Evolutionary conservation across 345 rosid species (phyloP), one percentile per base, ranked within the genome.

Genomic region (Psidium friedrichsthalianum): DNA sequence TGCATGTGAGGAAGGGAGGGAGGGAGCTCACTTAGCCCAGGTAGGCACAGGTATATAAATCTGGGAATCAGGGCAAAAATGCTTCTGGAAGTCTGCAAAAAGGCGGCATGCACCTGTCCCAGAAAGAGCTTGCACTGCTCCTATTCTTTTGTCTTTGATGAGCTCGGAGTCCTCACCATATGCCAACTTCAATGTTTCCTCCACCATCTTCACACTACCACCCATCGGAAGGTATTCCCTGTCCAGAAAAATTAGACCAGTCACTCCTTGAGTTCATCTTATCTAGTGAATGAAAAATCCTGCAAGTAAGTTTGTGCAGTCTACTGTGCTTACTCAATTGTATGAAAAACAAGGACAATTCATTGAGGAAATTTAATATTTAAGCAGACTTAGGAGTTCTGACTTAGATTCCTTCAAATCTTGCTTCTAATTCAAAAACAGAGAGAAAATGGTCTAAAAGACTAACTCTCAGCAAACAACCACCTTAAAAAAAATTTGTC

Each of bases 201-300:
- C 96, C 83, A 95, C 93, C 99, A 95, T 97, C 49, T 93, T 93
- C 83, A 91, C 91, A 90, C 98, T 95, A 78, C 98, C 99, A 83
- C 99, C 99, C 98, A 97, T 97, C 13, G 99, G 98, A 90, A 97
- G 99, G 86, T 97, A 97, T 90, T 97, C 99, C 99, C 99, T 97
- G 87, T 24, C 14, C 51, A 82, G 36, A 51, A 51, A 55, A 82
- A 52, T 52, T 27, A 57, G 18, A 82, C 40, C 80, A 69, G 80
- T 24, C 47, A 69, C 80, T 36, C 14, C 47, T 69, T 2, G 2
- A 69, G 80, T 69, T 69, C 80, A 69, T 36, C 42, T 69, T 20
- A 69, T 69, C 80, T 36, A 69, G 36, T 32, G 11, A 20, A 18
- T 36, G 47, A 18, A 69, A 42, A 9, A 36, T 69, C 47, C 80